Conservation (phyloP, 2,329 filamentous ascomycete genomes). For the Whalleya microplaca region DNA sequence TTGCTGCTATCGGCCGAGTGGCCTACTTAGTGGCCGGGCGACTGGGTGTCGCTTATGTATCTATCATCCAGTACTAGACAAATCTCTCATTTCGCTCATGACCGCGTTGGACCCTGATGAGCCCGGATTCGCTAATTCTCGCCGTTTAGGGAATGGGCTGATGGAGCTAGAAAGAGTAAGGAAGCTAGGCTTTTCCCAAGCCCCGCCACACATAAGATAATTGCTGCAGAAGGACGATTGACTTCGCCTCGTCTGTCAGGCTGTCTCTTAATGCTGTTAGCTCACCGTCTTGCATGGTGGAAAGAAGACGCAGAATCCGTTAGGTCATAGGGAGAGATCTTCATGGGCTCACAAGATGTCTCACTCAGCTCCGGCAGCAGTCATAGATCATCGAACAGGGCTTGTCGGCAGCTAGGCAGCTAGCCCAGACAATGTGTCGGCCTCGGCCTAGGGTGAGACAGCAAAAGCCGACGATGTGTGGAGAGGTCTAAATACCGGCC, state of each 20-base stretch:
- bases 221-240: constrained; percentile 21
- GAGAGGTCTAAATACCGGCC: constrained; percentile 18
- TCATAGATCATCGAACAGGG: constrained; percentile 19
- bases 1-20: constrained; percentile 18
- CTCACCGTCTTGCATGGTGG: not conserved
- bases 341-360: not conserved
- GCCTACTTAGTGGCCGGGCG: not conserved
- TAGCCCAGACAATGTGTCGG: constrained; percentile 19
- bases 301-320: not conserved
- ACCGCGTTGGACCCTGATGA: constrained; percentile 16
- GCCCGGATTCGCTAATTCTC: constrained; percentile 33
- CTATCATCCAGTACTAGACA: constrained; percentile 7
- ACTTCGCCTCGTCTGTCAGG: not conserved
- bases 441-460: constrained; percentile 20
- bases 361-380: constrained; percentile 17
- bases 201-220: constrained; percentile 26
- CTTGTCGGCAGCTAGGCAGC: constrained; percentile 11
- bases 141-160: constrained; percentile 32
- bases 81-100: constrained; percentile 19
- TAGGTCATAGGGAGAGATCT: not conserved
- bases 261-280: constrained; percentile 1
- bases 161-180: constrained; percentile 28
- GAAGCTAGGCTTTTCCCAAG: constrained; percentile 26
- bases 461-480: constrained; percentile 27
- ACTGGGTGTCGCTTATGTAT: constrained; percentile 16